Evolutionary conservation across 805 yeast genomes (phyloP), one percentile per base, ranked within the genome.

Genomic region (Ogataea wickerhamii): DNA sequence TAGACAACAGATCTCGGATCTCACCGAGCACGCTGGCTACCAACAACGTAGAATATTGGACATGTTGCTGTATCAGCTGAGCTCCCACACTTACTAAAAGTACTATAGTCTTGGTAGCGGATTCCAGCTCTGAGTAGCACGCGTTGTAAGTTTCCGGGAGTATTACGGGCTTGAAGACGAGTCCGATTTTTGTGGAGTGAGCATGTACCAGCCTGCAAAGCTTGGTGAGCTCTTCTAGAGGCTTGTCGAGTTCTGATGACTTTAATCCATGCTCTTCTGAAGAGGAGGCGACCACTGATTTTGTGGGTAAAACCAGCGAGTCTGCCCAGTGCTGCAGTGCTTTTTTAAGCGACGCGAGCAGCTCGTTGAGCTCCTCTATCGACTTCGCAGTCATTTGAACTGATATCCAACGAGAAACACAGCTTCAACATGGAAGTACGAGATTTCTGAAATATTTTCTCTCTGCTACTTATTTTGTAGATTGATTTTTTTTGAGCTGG

Each of bases 101-200:
- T 2, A 75, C 65, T n/a, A 68, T 47, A 11, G 71, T 58, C 34
- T 69, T 66, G 0, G 74, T 63, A 4, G 70, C 55, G 25, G 75
- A 74, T 39, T 67, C 68, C 5, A 76, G 45, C 18, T 80, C 75
- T 10, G 60, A 63, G 43, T 57, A 65, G 0, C 81, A 79, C 1
- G 82, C 77, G 5, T 44, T 50, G 37, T 52, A 51, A 34, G 64
- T 66, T 0, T 60, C 53, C 17, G 68, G 61, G 16, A 53, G 55
- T 29, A 74, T 69, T 1, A 79, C 78, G 2, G 85, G 80, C 49
- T 76, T 78, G 64, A 78, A 82, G 0, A 82, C 74, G 19, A 82
- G 70, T 1, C 88, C 89, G 5, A 85, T 65, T 55, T 86, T 86
- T 2, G 95, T 87, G 2, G 82, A 69, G 55, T 85, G 88, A 1